These are phyloP conservation scores for Eutypa lata DNA, from an alignment of 2,329 filamentous ascomycete genomes.

Conservation along the genomic window DNA sequence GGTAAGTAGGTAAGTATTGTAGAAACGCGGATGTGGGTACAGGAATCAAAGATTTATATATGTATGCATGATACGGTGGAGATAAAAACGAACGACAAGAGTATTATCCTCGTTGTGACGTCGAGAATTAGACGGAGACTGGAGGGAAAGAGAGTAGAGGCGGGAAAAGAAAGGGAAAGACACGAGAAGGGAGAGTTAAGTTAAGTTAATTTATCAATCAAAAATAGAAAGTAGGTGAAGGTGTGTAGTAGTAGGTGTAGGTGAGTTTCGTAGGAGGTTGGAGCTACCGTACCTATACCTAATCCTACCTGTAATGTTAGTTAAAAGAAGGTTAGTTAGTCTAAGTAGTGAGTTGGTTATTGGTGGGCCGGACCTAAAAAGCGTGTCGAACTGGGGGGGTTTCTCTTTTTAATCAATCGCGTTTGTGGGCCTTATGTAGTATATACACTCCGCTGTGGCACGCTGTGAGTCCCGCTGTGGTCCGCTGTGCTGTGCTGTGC, in stretches of 20 bases:
- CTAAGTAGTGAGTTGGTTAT: not conserved
- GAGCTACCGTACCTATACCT: not conserved
- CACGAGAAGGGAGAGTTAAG: slow-evolving; percentile 1
- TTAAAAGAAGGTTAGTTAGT: no score
- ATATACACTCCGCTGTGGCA: no score
- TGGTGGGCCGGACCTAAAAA: not conserved
- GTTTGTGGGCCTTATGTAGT: not conserved
- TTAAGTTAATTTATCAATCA: not conserved
- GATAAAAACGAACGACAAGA: slow-evolving; percentile 16
- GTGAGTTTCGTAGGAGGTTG: not conserved
- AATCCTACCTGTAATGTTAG: no score
- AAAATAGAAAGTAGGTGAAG: not conserved
- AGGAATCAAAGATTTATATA: slow-evolving; percentile 16
- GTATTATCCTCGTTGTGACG: slow-evolving; percentile 13
- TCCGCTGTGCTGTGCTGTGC: no score
- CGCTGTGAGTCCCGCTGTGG: no score
- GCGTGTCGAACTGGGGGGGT: not conserved
- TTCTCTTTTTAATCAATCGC: not conserved
- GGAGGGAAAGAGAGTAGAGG: slow-evolving; percentile 2
- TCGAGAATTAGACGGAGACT: slow-evolving; percentile 7
- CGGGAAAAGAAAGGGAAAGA: slow-evolving; percentile 7
- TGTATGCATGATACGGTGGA: slow-evolving; percentile 21
- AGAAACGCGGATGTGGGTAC: slow-evolving; percentile 24
- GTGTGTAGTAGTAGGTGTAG: not conserved
- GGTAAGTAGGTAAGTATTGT: slow-evolving; percentile 13